Evolutionary conservation across 2,329 filamentous ascomycete genomes (phyloP).

Genomic region (Neofusicoccum sp.): DNA sequence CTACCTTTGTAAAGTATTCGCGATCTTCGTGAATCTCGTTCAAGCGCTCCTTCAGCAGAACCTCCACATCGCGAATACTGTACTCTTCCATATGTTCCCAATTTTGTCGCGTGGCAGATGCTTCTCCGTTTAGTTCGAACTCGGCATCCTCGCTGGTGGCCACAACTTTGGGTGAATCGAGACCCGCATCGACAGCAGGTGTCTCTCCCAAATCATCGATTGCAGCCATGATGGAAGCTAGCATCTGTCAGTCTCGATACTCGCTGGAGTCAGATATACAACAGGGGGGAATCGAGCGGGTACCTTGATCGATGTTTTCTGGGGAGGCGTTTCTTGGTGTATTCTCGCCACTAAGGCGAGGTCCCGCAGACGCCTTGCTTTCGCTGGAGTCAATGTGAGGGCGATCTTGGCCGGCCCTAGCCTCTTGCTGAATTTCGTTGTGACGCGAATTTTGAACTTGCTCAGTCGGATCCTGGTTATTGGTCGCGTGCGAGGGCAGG

Average conservation of each 20-base stretch:
- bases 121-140: background rate
- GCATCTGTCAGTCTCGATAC: background rate
- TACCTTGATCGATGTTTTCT: no score
- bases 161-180: background rate
- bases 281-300: no score
- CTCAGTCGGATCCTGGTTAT: background rate
- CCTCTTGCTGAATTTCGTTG: background rate
- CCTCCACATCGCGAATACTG: background rate
- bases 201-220: background rate
- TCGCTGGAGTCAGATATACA: no score
- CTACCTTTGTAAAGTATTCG: slow-evolving; percentile 20
- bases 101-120: background rate
- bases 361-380: no score
- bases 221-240: background rate
- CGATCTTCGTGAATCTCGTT: slow-evolving; percentile 21
- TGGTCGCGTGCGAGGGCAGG: background rate
- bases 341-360: no score
- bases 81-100: background rate
- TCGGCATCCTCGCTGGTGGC: background rate
- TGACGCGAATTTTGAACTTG: background rate
- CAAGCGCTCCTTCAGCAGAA: slow-evolving; percentile 1
- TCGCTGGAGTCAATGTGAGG: no score
- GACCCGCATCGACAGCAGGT: background rate
- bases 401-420: no score
- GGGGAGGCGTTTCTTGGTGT: no score